A percentile compares a stretch with the other conserved stretches of the same genome.
These are phyloP conservation scores for Serendipita sp. DNA, from an alignment of 768 basidiomycete species.

Conservation along the genomic window DNA sequence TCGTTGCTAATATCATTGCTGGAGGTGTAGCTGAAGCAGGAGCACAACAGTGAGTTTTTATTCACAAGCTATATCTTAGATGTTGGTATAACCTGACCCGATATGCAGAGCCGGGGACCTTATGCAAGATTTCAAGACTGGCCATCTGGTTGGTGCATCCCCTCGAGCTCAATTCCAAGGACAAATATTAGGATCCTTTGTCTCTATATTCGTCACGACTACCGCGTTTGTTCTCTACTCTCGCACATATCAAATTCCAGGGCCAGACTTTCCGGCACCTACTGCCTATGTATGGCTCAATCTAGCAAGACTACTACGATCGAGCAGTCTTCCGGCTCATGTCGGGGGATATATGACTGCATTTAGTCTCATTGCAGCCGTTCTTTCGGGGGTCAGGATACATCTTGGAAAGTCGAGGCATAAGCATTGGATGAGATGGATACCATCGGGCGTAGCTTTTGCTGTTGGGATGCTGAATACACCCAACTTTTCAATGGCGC, in stretches of 20 bases:
- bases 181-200: conserved; percentile 75
- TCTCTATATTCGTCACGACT: conserved; percentile 78
- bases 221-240: conserved; percentile 80
- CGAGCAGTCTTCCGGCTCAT: conserved; percentile 21
- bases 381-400: conserved; percentile 51
- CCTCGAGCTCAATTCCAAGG: conserved; percentile 90
- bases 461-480: conserved; percentile 94
- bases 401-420: conserved; percentile 32
- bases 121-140: conserved; percentile 98
- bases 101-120: conserved; percentile 71
- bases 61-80: not conserved
- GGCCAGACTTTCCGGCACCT: conserved; percentile 89
- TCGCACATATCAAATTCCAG: conserved; percentile 75
- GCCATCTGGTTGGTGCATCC: conserved; percentile 79
- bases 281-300: conserved; percentile 88
- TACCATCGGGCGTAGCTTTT: conserved; percentile 87
- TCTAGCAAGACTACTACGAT: conserved; percentile 59
- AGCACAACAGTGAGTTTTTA: conserved; percentile 58
- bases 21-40: conserved; percentile 94
- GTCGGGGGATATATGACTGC: conserved; percentile 57
- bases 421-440: conserved; percentile 49
- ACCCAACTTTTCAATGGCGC: conserved; percentile 83
- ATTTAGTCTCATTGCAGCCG: conserved; percentile 57
- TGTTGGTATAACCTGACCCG: not conserved
- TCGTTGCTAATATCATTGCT: conserved; percentile 95